Evolutionary conservation across 192 early-diverging fungal species (phyloP).

Genomic region (Podochytrium sp.): DNA sequence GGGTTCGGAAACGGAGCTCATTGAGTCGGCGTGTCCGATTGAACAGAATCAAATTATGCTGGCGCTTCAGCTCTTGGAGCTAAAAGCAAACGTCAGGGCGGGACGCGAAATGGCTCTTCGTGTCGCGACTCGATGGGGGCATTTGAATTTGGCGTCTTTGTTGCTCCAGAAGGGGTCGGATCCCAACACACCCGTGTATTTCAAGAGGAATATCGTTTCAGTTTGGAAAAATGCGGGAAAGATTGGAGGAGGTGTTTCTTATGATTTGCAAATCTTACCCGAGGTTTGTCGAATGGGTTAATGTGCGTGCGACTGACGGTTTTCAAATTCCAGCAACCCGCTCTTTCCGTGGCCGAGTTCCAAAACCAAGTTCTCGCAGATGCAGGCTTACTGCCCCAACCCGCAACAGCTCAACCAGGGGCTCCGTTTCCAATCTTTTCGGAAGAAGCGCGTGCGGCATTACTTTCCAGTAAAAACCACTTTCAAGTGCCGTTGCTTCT

Average conservation of each 20-base stretch:
- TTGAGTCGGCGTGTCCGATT: neutral
- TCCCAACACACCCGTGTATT: constrained; percentile 29
- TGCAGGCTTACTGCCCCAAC: neutral
- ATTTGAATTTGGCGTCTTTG: constrained; percentile 30
- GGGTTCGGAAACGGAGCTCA: neutral
- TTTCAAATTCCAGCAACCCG: no score
- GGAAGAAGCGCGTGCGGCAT: constrained; percentile 3
- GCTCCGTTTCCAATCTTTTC: neutral
- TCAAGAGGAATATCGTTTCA: neutral
- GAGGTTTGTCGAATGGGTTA: no score
- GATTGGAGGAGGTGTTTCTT: constrained; percentile 28
- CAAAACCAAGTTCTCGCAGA: constrained; percentile 21
- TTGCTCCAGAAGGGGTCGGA: constrained; percentile 33
- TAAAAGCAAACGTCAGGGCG: constrained; percentile 17
- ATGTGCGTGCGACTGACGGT: no score
- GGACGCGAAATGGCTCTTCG: constrained; percentile 39
- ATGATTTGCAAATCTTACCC: no score
- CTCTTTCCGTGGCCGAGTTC: neutral
- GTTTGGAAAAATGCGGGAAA: constrained; percentile 27
- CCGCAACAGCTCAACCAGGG: neutral
- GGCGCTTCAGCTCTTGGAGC: constrained; percentile 21
- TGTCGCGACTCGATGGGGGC: constrained; percentile 30
- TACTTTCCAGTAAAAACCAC: neutral
- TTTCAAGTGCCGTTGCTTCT: constrained; percentile 26
- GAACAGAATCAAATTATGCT: constrained; percentile 28